Conservation (phyloP, 495 filamentous ascomycete species). For the Podospora pseudoanserina region DNA sequence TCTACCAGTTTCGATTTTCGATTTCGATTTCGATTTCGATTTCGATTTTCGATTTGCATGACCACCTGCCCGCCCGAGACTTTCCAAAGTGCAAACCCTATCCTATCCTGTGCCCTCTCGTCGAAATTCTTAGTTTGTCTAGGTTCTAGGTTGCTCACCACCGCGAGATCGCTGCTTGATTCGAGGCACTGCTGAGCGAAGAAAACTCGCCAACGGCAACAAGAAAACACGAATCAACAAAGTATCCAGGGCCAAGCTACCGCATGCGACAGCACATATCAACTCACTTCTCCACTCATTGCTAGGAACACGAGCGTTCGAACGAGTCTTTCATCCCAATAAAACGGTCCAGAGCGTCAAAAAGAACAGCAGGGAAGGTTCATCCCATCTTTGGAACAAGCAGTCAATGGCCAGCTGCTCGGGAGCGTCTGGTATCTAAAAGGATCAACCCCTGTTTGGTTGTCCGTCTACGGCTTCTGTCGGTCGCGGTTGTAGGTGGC, state of each 20-base stretch:
- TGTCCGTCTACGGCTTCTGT: slow-evolving; percentile 5
- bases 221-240: slow-evolving; percentile 6
- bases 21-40: background rate
- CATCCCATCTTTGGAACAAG: background rate
- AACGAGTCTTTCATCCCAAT: slow-evolving; percentile 1
- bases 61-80: background rate
- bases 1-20: background rate
- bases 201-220: background rate
- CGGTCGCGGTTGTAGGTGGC: slow-evolving; percentile 10
- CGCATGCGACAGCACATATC: slow-evolving; percentile 7
- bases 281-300: slow-evolving; percentile 4
- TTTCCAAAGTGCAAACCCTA: slow-evolving; percentile 1
- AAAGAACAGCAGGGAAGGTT: background rate
- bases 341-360: background rate
- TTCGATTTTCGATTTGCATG: background rate
- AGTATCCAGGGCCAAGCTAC: background rate
- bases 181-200: background rate
- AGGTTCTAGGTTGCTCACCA: background rate
- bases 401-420: too few species aligned
- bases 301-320: background rate
- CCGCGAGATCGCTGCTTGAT: background rate
- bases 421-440: background rate
- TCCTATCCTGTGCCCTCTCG: background rate
- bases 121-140: background rate
- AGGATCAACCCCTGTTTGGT: slow-evolving; percentile 8